phyloP scores from a whole-genome alignment of 371 early-diverging fungal species.

The Mortierella sp. region DNA sequence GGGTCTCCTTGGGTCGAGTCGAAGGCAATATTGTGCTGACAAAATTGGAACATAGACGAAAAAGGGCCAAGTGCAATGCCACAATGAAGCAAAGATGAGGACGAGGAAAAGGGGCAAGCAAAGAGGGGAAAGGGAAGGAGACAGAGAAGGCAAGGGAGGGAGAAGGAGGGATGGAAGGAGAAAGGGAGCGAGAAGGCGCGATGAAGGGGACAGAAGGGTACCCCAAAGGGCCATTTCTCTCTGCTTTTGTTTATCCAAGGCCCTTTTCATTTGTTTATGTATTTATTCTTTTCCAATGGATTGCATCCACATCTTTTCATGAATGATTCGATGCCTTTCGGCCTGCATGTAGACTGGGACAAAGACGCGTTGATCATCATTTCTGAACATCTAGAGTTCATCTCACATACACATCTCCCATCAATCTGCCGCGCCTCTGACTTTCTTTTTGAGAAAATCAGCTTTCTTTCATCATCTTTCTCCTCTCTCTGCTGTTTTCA shows the following conservation, averaged over 20 bases:
- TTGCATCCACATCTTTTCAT: background rate
- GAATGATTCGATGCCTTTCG: background rate
- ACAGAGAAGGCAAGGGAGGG: background rate
- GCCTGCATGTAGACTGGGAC: background rate
- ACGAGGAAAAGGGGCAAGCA: background rate
- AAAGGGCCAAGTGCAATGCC: background rate
- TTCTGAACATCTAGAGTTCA: background rate
- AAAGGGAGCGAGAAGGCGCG: too few species aligned
- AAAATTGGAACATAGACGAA: conserved; percentile 1
- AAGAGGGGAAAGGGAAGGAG: conserved; percentile 1
- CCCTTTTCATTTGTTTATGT: background rate
- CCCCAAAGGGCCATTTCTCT: background rate
- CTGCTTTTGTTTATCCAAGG: background rate
- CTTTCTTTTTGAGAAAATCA: background rate
- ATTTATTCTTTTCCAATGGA: background rate
- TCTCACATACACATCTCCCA: background rate
- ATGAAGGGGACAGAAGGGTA: background rate
- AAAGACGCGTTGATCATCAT: background rate
- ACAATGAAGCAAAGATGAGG: background rate
- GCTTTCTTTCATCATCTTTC: background rate
- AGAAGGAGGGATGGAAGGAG: background rate
- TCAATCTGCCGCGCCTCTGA: background rate
- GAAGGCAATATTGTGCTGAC: background rate
- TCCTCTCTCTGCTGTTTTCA: background rate
- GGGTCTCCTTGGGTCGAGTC: background rate